Evolutionary conservation across 2,329 filamentous ascomycete genomes (phyloP).

Genomic region (Eutypella sp.): DNA sequence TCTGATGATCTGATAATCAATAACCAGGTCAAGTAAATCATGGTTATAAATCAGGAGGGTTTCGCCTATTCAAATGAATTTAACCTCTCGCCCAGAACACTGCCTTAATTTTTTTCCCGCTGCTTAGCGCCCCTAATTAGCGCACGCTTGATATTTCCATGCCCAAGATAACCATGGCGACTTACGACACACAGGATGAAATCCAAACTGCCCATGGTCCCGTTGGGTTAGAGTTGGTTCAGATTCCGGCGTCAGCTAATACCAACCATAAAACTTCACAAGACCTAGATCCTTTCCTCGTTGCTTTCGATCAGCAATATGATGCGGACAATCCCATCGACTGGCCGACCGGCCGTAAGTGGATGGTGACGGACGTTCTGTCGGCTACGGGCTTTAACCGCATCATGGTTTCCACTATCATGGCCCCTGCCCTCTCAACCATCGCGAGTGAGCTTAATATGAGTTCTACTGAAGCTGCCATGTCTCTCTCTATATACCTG

Average conservation of each 20-base stretch:
- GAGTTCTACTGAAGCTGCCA: constrained; percentile 38
- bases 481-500: constrained; percentile 41
- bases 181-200: no score
- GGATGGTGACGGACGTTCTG: constrained; percentile 43
- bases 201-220: no score
- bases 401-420: constrained; percentile 48
- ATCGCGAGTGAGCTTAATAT: constrained; percentile 50
- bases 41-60: no score
- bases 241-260: neutral
- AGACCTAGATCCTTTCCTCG: neutral
- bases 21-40: no score
- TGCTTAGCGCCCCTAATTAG: no score
- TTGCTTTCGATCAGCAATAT: constrained; percentile 2
- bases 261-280: no score
- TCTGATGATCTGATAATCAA: no score
- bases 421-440: constrained; percentile 43
- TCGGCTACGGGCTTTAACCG: constrained; percentile 47
- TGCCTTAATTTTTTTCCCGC: no score
- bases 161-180: no score
- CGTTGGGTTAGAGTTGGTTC: neutral
- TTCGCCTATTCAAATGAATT: no score
- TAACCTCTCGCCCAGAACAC: no score
- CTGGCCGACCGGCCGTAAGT: constrained; percentile 38
- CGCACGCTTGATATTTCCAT: no score
- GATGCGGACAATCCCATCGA: constrained; percentile 32